Conservation (phyloP, 805 yeast genomes). For the Wickerhamomyces subpelliculosus region DNA sequence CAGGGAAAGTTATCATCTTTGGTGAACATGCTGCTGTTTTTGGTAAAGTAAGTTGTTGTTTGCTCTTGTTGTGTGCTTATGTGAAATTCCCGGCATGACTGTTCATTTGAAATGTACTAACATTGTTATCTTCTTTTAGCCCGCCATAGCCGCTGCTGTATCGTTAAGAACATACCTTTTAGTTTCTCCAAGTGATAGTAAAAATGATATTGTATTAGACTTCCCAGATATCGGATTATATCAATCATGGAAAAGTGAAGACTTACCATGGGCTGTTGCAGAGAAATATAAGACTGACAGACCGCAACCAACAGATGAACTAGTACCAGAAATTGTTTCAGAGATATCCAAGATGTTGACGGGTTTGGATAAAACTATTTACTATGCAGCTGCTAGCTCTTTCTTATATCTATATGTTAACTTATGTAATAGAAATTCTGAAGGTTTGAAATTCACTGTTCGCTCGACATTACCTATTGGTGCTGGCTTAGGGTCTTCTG, state of each 20-base stretch:
- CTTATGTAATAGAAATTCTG: conserved; percentile 39
- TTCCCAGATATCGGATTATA: conserved; percentile 77
- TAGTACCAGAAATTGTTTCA: conserved; percentile 51
- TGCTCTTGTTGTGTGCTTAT: too few relatives aligned
- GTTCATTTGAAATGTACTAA: too few relatives aligned
- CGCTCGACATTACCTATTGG: conserved; percentile 90
- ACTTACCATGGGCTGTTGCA: conserved; percentile 53
- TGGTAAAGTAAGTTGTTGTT: conserved; percentile 51
- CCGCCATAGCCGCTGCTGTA: conserved; percentile 94
- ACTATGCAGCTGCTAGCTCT: conserved; percentile 73
- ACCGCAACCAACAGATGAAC: conserved; percentile 39
- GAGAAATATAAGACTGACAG: conserved; percentile 14
- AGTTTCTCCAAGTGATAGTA: conserved; percentile 40
- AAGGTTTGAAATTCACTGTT: conserved; percentile 54
- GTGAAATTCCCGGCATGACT: too few relatives aligned
- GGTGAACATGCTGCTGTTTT: conserved; percentile 98
- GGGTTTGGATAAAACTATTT: conserved; percentile 46
- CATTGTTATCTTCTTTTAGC: conserved; percentile 30
- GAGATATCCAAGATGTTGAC: conserved; percentile 38
- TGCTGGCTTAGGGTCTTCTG: conserved; percentile 95
- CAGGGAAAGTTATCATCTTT: conserved; percentile 92
- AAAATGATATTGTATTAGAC: conserved; percentile 49
- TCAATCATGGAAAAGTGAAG: conserved; percentile 53
- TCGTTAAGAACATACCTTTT: conserved; percentile 77
- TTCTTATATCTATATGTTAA: conserved; percentile 72